A percentile compares a stretch with the other conserved stretches of the same genome.
These are phyloP conservation scores for Colletotrichum sojae DNA, from an alignment of 2,329 filamentous ascomycete genomes.

Conservation along the genomic window DNA sequence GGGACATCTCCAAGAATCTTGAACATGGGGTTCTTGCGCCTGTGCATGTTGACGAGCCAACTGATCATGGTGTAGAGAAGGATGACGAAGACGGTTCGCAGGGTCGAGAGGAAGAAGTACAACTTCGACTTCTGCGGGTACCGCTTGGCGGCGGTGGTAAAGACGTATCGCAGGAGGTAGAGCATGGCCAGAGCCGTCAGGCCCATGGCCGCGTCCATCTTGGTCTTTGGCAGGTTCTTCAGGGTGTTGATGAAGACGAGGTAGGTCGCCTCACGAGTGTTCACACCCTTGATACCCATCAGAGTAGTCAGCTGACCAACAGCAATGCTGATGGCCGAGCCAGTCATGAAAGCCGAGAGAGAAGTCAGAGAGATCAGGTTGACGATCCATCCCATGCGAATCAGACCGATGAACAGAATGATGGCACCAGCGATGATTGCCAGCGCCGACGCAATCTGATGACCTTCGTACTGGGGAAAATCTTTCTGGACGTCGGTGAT, in stretches of 20 bases:
- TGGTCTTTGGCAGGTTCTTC: slow-evolving; percentile 76
- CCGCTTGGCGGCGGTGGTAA: slow-evolving; percentile 77
- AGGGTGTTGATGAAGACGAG: slow-evolving; percentile 86
- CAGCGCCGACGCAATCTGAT: slow-evolving; percentile 83
- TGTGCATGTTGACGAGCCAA: slow-evolving; percentile 83
- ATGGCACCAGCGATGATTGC: slow-evolving; percentile 84
- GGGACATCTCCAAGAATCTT: slow-evolving; percentile 83
- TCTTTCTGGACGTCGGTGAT: slow-evolving; percentile 73
- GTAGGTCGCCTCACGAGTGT: slow-evolving; percentile 85
- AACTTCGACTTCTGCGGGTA: slow-evolving; percentile 78
- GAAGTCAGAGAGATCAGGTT: slow-evolving; percentile 93
- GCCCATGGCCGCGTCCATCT: slow-evolving; percentile 88
- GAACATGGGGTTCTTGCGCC: slow-evolving; percentile 75
- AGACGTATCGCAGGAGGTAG: slow-evolving; percentile 79
- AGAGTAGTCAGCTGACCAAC: slow-evolving; percentile 86
- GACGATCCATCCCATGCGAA: slow-evolving; percentile 89
- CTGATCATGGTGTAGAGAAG: slow-evolving; percentile 93
- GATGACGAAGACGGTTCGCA: slow-evolving; percentile 93
- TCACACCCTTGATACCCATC: slow-evolving; percentile 83
- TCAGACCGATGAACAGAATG: slow-evolving; percentile 82
- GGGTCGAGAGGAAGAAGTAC: slow-evolving; percentile 91
- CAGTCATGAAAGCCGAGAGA: slow-evolving; percentile 97
- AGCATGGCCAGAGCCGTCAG: slow-evolving; percentile 85
- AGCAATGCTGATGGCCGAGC: slow-evolving; percentile 90
- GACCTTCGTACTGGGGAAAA: slow-evolving; percentile 70